Conservation (phyloP, 2,329 filamentous ascomycete genomes). For the Teratosphaeria destructans region DNA sequence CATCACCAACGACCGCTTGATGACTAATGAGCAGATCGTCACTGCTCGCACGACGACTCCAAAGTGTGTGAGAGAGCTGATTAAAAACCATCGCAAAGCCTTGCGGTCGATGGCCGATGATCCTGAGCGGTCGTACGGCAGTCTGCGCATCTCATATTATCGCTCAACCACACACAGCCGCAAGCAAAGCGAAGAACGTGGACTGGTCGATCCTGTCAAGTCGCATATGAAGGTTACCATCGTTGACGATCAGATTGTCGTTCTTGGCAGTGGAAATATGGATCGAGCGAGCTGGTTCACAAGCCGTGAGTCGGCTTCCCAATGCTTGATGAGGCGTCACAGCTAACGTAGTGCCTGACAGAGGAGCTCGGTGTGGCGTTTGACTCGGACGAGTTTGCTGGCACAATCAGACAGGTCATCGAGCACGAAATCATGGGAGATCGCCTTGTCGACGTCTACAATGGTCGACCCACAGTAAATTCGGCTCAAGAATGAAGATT, state of each 20-base stretch:
- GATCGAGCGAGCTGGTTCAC: conserved; percentile 81
- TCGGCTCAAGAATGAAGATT: too few species aligned
- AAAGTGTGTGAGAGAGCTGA: conserved; percentile 50
- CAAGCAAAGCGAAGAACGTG: conserved; percentile 19
- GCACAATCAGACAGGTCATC: background rate
- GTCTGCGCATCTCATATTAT: conserved; percentile 51
- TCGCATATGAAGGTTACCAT: conserved; percentile 70
- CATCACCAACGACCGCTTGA: conserved; percentile 25
- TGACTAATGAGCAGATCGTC: conserved; percentile 63
- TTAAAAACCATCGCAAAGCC: conserved; percentile 39
- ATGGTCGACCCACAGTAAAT: background rate
- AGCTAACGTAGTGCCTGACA: background rate
- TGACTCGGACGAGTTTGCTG: background rate
- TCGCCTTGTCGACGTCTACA: background rate
- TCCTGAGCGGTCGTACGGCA: conserved; percentile 31
- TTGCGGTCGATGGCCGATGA: background rate
- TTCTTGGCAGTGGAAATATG: conserved; percentile 74
- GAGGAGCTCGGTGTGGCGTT: conserved; percentile 1
- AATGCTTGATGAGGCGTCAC: conserved; percentile 30
- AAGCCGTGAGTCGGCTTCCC: conserved; percentile 63
- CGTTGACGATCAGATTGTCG: conserved; percentile 55
- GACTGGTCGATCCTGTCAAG: conserved; percentile 52
- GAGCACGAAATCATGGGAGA: background rate
- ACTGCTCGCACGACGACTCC: conserved; percentile 67
- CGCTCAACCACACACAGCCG: background rate